Evolutionary conservation across 805 yeast genomes (phyloP), one percentile per base, ranked within the genome.

Genomic region (Schizosaccharomyces osmophilus): DNA sequence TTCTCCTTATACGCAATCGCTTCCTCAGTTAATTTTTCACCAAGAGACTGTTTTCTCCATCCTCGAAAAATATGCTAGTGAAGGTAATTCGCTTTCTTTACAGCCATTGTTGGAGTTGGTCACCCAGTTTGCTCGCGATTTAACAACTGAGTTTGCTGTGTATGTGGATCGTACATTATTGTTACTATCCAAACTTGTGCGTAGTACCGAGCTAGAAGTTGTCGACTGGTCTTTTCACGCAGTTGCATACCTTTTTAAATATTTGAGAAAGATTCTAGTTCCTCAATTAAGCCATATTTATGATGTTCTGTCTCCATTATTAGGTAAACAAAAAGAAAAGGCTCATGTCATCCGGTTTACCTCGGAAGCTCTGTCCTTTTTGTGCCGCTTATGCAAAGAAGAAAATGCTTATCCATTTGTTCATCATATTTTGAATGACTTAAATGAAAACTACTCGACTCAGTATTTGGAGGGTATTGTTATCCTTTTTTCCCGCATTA

Each of bases 161-260:
- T 87, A 74, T 67, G 88, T 87, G 68, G 73, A 73, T 1, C 69
- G 72, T 31, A 72, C 87, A 0, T 71, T 90, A 59, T 65, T 67
- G 0, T 66, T 78, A 29, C 75, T 89, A 54, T 78, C 77, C 4
- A 69, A 73, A 0, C 68, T 86, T 61, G 76, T 85, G 36, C 79
- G 80, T 63, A 80, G 79, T 63, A 73, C 76, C 63, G 70, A 76
- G 24, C 76, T 83, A 61, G 75, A 82, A 8, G 77, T 82, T 0
- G 75, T 90, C 51, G 96, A 64, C 70, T 82, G 87, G 84, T 77
- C 83, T 11, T 90, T 90, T 74, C 86, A 86, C 69, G 76, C 87
- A 64, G 70, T 90, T 63, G 95, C 97, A 4, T 88, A 86, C 69
- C 76, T 87, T 54, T 93, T 90, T 80, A 93, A 93, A 71, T 89